Conservation (phyloP, 208 protist species). For the Trypanosoma vivax region DNA sequence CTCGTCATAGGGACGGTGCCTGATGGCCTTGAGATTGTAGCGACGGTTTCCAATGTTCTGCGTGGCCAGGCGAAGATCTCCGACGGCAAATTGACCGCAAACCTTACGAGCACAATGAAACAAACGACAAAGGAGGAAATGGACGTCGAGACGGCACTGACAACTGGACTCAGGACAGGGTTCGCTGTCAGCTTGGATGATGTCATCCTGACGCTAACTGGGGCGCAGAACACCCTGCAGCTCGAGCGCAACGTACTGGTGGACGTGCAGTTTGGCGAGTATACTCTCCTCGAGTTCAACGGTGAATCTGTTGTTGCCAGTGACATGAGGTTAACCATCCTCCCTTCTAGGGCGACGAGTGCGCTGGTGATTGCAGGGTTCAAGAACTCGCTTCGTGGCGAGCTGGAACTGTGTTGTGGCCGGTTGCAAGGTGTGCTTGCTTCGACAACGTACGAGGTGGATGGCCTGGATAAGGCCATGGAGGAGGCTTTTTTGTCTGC, state of each 20-base stretch:
- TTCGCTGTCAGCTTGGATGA: slow-evolving; percentile 32
- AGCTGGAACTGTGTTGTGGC: slow-evolving; percentile 37
- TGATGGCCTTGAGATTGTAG: slow-evolving; percentile 26
- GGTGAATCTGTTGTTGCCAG: slow-evolving; percentile 28
- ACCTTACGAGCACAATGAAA: slow-evolving; percentile 34
- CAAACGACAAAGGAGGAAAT: slow-evolving; percentile 30
- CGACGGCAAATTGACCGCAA: slow-evolving; percentile 26
- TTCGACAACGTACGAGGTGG: slow-evolving; percentile 30
- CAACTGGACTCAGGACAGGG: slow-evolving; percentile 36
- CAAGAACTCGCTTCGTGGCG: slow-evolving; percentile 48
- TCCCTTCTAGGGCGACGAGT: slow-evolving; percentile 29
- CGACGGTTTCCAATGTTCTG: slow-evolving; percentile 39
- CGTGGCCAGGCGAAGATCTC: slow-evolving; percentile 28
- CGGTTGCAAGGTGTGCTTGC: slow-evolving; percentile 40
- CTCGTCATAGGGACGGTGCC: slow-evolving; percentile 29
- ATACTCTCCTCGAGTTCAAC: slow-evolving; percentile 51
- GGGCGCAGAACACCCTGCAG: slow-evolving; percentile 31
- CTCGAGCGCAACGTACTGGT: slow-evolving; percentile 30
- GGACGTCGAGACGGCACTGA: slow-evolving; percentile 40
- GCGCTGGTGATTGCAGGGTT: slow-evolving; percentile 42
- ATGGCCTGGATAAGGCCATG: slow-evolving; percentile 20
- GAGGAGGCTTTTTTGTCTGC: slow-evolving; percentile 36
- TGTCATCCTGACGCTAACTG: slow-evolving; percentile 42
- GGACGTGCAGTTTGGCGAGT: slow-evolving; percentile 45
- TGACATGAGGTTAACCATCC: slow-evolving; percentile 37